Evolutionary conservation across 345 rosid genomes (phyloP).

Genomic region (Cochlearia excelsa): DNA sequence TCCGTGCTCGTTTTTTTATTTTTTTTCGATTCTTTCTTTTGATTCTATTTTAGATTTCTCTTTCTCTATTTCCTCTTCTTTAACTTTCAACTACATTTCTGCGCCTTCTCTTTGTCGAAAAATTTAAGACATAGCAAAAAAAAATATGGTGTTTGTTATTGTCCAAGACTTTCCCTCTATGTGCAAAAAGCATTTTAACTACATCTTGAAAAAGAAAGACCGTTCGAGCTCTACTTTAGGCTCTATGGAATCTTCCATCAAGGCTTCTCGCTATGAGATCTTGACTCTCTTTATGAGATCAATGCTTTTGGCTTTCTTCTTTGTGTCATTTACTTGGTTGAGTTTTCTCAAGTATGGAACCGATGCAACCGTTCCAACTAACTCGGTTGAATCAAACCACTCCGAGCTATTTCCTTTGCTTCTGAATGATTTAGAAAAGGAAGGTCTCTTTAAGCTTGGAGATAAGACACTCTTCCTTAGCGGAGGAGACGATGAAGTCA

Average conservation of each 20-base stretch:
- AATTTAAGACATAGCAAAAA: conserved; percentile 17
- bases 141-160: conserved; percentile 43
- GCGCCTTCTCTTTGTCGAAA: conserved; percentile 21
- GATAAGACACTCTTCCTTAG: conserved; percentile 46
- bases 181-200: conserved; percentile 30
- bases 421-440: conserved; percentile 50
- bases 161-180: conserved; percentile 39
- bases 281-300: conserved; percentile 43
- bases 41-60: conserved; percentile 25
- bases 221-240: conserved; percentile 24
- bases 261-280: conserved; percentile 40
- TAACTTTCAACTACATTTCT: conserved; percentile 23
- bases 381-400: conserved; percentile 24
- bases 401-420: conserved; percentile 38
- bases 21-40: conserved; percentile 18
- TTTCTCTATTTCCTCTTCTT: conserved; percentile 20
- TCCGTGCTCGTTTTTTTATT: background rate
- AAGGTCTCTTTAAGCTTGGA: conserved; percentile 49
- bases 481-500: conserved; percentile 35
- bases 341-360: conserved; percentile 26
- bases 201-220: conserved; percentile 27
- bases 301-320: conserved; percentile 42
- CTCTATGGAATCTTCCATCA: conserved; percentile 36
- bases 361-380: background rate
- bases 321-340: conserved; percentile 43